These are phyloP conservation scores for Porphyrellus cyaneotinctus DNA, from an alignment of 768 basidiomycete genomes.

Conservation along the genomic window DNA sequence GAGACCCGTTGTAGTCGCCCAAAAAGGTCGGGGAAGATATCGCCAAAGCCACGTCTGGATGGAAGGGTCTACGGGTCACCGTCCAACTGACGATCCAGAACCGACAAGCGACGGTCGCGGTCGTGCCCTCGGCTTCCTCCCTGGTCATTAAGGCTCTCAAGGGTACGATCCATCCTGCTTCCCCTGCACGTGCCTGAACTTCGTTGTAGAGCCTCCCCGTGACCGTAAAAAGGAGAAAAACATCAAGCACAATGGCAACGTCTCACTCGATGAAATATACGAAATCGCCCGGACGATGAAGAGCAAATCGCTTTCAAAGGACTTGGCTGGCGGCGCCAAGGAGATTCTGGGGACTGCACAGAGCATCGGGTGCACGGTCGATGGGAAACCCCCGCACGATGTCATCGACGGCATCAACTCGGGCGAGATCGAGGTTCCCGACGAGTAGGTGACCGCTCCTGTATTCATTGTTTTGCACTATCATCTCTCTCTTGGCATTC, in stretches of 20 bases:
- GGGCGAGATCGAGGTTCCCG: slow-evolving; percentile 82
- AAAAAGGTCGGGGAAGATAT: slow-evolving; percentile 99
- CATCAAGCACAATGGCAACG: slow-evolving; percentile 97
- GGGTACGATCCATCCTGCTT: slow-evolving; percentile 50
- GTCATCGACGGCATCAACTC: slow-evolving; percentile 83
- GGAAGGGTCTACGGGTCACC: slow-evolving; percentile 99
- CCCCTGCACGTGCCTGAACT: background rate
- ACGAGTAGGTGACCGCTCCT: slow-evolving; percentile 53
- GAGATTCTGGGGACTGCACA: slow-evolving; percentile 98
- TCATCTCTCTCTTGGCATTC: slow-evolving; percentile 12
- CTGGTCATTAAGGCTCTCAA: slow-evolving; percentile 98
- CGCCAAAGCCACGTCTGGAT: slow-evolving; percentile 95
- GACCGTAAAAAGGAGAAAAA: slow-evolving; percentile 99
- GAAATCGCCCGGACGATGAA: slow-evolving; percentile 97
- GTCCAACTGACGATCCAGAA: slow-evolving; percentile 99
- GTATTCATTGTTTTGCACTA: slow-evolving; percentile 19
- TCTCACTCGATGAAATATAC: slow-evolving; percentile 88
- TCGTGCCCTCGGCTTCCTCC: slow-evolving; percentile 95
- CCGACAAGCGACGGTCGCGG: slow-evolving; percentile 95
- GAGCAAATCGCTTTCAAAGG: slow-evolving; percentile 90
- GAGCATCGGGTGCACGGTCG: slow-evolving; percentile 94
- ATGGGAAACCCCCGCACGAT: slow-evolving; percentile 90
- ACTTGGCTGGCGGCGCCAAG: slow-evolving; percentile 84
- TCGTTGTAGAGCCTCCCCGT: slow-evolving; percentile 82
- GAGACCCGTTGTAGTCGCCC: slow-evolving; percentile 65